These are phyloP conservation scores for Emergomyces africanus DNA, from an alignment of 2,329 filamentous ascomycete genomes.

Conservation along the genomic window DNA sequence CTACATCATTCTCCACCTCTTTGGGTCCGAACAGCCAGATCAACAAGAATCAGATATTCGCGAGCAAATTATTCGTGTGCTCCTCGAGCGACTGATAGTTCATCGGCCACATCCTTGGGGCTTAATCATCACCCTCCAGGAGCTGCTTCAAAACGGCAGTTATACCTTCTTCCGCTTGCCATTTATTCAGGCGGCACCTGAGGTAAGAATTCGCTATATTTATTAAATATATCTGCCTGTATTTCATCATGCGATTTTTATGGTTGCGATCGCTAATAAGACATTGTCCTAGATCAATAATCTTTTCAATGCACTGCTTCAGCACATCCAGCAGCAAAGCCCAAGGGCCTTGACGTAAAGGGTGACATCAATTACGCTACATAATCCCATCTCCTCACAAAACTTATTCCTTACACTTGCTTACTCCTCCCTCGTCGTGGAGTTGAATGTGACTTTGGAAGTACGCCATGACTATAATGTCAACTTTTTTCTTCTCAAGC, in stretches of 20 bases:
- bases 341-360: conserved; percentile 20
- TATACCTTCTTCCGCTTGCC: conserved; percentile 88
- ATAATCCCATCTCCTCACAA: not conserved
- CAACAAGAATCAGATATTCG: conserved; percentile 71
- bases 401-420: not conserved
- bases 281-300: conserved; percentile 26
- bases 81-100: conserved; percentile 76
- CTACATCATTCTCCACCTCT: conserved; percentile 70
- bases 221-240: not conserved
- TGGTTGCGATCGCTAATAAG: conserved; percentile 1
- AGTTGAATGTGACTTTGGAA: not conserved
- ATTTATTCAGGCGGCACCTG: conserved; percentile 79
- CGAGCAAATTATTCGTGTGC: conserved; percentile 77
- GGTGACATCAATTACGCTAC: not conserved
- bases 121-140: conserved; percentile 72
- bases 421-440: not conserved
- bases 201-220: conserved; percentile 44
- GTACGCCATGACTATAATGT: conserved; percentile 1
- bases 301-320: conserved; percentile 33
- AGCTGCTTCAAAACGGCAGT: conserved; percentile 81
- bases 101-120: conserved; percentile 96
- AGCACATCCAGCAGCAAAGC: conserved; percentile 37
- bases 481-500: not conserved
- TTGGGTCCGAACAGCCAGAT: conserved; percentile 53
- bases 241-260: not conserved